Evolutionary conservation across 305 asterid genomes (phyloP), one percentile per base, ranked within the genome.

Genomic region (Salvia sclarea): DNA sequence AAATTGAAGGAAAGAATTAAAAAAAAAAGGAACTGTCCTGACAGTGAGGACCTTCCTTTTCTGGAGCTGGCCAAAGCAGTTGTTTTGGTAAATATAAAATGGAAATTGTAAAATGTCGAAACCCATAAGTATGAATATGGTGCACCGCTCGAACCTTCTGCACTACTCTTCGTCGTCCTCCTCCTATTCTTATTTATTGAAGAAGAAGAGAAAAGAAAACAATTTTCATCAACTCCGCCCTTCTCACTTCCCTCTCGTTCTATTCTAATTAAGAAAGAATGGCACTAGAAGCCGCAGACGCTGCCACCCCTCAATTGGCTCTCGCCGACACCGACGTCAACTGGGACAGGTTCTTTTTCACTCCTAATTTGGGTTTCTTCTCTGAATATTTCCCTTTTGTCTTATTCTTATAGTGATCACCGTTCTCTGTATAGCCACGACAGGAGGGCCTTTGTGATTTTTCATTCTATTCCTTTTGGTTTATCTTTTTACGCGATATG

Each of bases 311-410:
- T 10, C 70, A 75, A 70, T 49, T 92, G 68, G 81, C 92, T 69
- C 95, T 92, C n/a, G 84, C 96, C 30, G 97, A 92, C 75, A 88
- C 97, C 28, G 88, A 92, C 55, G 84, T 90, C 83, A 84, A 90
- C 77, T 90, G 98, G 97, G 84, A 88, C 85, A 88, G 96, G 96
- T 92, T 40, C 37, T 25, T 11, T 16, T 54, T 16, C 18, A 6
- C 64, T 24, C 53, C 44, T 25, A 22, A 30, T 35, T 43, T 13
- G 3, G 11, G 21, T 43, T 66, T 24, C 12, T 18, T 43, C 2
- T 16, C 8, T 44, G 31, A 5, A 37, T 30, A 1, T n/a, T n/a
- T n/a, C n/a, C n/a, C n/a, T n/a, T n/a, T n/a, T n/a, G n/a, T n/a
- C n/a, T n/a, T n/a, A n/a, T n/a, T n/a, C n/a, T n/a, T n/a, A n/a